Conservation (phyloP, 345 rosid species). For the Jatropha curcas region DNA sequence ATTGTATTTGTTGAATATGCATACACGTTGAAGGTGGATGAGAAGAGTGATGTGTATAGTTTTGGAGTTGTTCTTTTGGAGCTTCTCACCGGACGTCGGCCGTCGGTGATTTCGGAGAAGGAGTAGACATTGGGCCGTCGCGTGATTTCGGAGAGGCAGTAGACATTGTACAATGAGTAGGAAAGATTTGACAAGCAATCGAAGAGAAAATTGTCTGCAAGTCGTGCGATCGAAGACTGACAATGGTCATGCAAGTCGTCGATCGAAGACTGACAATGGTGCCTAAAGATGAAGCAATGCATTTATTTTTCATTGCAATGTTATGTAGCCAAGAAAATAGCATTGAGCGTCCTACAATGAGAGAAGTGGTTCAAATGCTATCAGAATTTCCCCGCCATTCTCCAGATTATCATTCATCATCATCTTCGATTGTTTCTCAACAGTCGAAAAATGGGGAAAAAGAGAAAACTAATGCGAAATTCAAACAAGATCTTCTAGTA, state of each 20-base stretch:
- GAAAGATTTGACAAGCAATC: slow-evolving; percentile 50
- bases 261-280: slow-evolving; percentile 57
- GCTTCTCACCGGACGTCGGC: slow-evolving; percentile 72
- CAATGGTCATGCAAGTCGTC: slow-evolving; percentile 47
- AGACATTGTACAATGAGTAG: slow-evolving; percentile 88
- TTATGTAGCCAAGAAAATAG: slow-evolving; percentile 85
- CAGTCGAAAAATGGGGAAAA: slow-evolving; percentile 20
- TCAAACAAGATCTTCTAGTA: slow-evolving; percentile 25
- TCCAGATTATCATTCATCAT: not conserved
- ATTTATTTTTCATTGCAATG: slow-evolving; percentile 82
- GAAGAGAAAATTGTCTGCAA: slow-evolving; percentile 59
- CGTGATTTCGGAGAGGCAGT: slow-evolving; percentile 82
- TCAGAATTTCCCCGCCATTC: slow-evolving; percentile 31
- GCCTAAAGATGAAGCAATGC: slow-evolving; percentile 69
- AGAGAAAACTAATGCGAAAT: slow-evolving; percentile 20
- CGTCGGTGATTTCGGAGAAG: slow-evolving; percentile 83
- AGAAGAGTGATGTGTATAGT: slow-evolving; percentile 94
- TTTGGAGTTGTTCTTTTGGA: slow-evolving; percentile 84
- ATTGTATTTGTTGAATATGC: slow-evolving; percentile 62
- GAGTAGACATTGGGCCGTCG: slow-evolving; percentile 90
- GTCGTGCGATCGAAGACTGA: slow-evolving; percentile 61
- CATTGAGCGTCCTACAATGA: slow-evolving; percentile 92
- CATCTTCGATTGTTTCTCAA: slow-evolving; percentile 5
- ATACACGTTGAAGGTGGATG: slow-evolving; percentile 76
- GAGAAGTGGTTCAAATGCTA: slow-evolving; percentile 92